Base-by-base conservation (phyloP, 179 eudicot species). In the Beta lomatogona region DNA sequence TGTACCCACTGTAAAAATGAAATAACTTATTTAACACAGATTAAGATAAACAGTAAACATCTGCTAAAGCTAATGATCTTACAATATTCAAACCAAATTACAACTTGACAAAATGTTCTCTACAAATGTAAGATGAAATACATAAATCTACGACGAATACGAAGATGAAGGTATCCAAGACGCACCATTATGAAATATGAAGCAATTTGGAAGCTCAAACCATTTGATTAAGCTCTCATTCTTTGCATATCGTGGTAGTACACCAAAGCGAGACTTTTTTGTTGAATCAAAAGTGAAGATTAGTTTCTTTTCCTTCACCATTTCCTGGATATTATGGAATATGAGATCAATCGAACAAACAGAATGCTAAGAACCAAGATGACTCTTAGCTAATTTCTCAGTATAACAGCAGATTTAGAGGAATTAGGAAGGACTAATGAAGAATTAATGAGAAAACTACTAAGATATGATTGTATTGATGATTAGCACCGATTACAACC, bases 181-280 rank as follows among this genome's bases (percentile, higher is more conserved):
- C 97, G 60, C 77, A 95, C 99, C 98, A 79, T 94, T 95, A 72
- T 95, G 99, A 84, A 95, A 95, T 88, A 95, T 92, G 90, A 92
- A 93, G 88, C 98, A 94, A 82, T 89, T 94, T 63, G 99, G 98
- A 82, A 95, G 97, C 87, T 95, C 98, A 80, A 95, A 95, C 99
- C 99, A 95, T 87, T 82, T 94, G 85, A 95, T 89, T 77, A 89
- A 77, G 83, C 88, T 87, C 83, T 93, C 99, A 85, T 89, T 90
- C 89, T 94, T 88, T 14, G 95, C 94, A 88, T 95, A 94, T 52
- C 99, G 88, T n/a, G 99, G 99, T 84, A 95, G 92, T 69, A 95
- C 80, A 66, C 99, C 99, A 87, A 95, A 95, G 28, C 99, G 97
- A 73, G 95, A 88, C 76, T 86, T 88, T 78, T 89, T 90, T 46